phyloP scores from a whole-genome alignment of 768 basidiomycete genomes.

The Russula sp. region DNA sequence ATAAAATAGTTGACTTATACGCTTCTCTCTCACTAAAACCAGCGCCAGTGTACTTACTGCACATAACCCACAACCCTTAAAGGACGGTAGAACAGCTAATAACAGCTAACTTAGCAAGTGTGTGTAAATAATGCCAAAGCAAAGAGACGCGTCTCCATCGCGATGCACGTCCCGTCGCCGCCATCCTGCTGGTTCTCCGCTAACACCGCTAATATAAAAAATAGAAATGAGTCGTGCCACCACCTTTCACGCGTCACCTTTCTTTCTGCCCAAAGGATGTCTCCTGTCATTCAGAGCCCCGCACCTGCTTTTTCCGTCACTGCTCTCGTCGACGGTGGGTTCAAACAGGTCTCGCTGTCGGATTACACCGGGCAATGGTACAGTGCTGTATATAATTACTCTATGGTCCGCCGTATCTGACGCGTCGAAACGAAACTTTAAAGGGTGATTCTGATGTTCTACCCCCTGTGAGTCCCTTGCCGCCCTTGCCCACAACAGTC shows the following conservation, averaged over 20 bases:
- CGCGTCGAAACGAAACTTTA: conserved; percentile 35
- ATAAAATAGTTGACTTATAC: no score
- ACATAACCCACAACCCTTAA: background rate
- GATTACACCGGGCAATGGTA: conserved; percentile 85
- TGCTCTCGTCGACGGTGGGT: conserved; percentile 71
- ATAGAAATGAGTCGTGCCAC: no score
- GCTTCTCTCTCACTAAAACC: no score
- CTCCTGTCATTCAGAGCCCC: conserved; percentile 62
- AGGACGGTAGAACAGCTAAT: no score
- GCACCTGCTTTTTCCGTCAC: conserved; percentile 78
- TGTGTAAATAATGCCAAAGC: background rate
- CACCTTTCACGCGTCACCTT: no score
- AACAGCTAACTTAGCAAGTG: no score
- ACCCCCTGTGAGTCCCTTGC: conserved; percentile 70
- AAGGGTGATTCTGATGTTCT: conserved; percentile 95
- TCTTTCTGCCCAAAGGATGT: conserved; percentile 34
- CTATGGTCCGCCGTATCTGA: conserved; percentile 3
- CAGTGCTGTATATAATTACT: background rate
- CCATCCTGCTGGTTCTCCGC: no score
- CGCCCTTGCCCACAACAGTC: no score
- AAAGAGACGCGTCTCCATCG: background rate
- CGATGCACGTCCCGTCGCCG: no score
- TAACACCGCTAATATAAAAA: no score
- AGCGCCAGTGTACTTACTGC: background rate
- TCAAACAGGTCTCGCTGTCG: conserved; percentile 71